Evolutionary conservation across 352 stramenopile genomes (phyloP), one percentile per base, ranked within the genome.

Genomic region (Phytophthora europaea): DNA sequence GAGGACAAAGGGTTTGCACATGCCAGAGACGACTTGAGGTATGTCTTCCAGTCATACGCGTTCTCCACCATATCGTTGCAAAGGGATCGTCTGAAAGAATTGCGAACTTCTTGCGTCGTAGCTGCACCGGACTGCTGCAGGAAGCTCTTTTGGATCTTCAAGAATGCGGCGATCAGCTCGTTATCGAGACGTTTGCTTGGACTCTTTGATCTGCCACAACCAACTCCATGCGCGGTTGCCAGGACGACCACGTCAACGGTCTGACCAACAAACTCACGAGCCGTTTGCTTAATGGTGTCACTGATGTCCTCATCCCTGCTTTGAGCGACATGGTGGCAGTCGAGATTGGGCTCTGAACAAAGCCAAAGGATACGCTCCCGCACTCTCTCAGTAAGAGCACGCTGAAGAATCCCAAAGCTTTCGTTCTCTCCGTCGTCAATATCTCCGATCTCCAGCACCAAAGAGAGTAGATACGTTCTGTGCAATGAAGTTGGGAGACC

Each of bases 11-110:
- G 18, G 15, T 61, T 61, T 12, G 50, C 38, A 47, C 56, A 61
- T 38, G 28, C 36, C 15, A 38, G 47, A 23, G n/a, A 53, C 5
- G 26, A 72, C 15, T 50, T 65, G 6, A 84, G 33, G 55, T 83
- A 84, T 0, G 31, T 12, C 43, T 73, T 82, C 79, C 79, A 86
- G 6, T 67, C 22, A 18, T 52, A 28, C 7, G 20, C 22, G 54
- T 83, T 66, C n/a, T 61, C 34, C n/a, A 64, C 20, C 76, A 86
- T 86, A 23, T 86, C 71, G 8, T 60, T 40, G 10, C 73, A 76
- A 7, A 86, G 31, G 4, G 67, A 55, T 31, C 54, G 55, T 40
- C 58, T 55, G 5, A 72, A 53, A 51, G 5, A 5, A 7, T 20
- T 13, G 61, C 59, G 3, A 55, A 47, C 47, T 22, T n/a, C 47